Conservation (phyloP, 179 eudicot genomes). For the Beta lomatogona region DNA sequence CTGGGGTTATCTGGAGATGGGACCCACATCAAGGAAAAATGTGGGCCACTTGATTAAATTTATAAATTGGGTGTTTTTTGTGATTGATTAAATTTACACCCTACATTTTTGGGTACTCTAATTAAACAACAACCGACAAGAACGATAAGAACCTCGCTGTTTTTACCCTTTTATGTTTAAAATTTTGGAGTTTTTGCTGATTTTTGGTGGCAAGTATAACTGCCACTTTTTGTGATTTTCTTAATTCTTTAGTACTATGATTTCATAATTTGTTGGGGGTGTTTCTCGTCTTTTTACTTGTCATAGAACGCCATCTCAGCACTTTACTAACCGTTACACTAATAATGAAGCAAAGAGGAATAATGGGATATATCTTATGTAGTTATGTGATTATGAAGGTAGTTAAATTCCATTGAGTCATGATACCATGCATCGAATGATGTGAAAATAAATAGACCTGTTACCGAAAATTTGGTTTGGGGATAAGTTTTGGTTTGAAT, state of each 20-base stretch:
- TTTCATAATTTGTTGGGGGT: not conserved
- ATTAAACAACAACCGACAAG: slow-evolving; percentile 34
- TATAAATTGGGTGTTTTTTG: not conserved
- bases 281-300: not conserved
- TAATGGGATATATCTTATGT: not conserved
- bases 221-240: slow-evolving; percentile 17
- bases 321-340: slow-evolving; percentile 9
- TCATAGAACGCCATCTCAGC: not conserved
- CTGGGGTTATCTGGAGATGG: slow-evolving; percentile 35
- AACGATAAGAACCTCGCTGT: slow-evolving; percentile 26
- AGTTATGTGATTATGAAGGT: slow-evolving; percentile 10
- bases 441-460: not conserved
- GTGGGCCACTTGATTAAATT: slow-evolving; percentile 19
- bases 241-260: not conserved
- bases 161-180: slow-evolving; percentile 14
- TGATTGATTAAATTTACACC: slow-evolving; percentile 11
- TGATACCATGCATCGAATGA: slow-evolving; percentile 4
- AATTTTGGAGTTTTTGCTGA: not conserved
- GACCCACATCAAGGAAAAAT: slow-evolving; percentile 23
- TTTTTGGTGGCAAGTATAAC: slow-evolving; percentile 29
- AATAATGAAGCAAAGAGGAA: not conserved
- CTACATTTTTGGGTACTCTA: not conserved
- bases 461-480: not conserved
- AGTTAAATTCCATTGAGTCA: slow-evolving; percentile 7
- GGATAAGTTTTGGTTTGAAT: not conserved